Evolutionary conservation across 305 asterid species (phyloP).

Genomic region (Petunia hybrid): DNA sequence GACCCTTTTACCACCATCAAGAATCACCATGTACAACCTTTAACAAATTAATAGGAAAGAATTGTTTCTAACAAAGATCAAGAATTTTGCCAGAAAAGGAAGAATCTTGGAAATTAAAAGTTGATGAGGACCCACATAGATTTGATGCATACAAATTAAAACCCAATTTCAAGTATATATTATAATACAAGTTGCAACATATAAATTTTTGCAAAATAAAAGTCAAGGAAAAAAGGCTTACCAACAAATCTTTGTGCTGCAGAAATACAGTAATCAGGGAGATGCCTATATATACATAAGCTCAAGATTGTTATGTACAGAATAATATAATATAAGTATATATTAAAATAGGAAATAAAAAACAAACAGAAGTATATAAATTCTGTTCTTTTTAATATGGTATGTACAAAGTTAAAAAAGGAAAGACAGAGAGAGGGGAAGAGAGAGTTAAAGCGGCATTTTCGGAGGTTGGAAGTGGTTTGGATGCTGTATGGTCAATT

Average conservation of each 20-base stretch:
- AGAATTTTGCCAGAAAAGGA: neutral
- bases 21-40: too few species aligned
- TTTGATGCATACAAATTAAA: constrained; percentile 40
- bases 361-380: neutral
- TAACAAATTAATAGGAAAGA: too few species aligned
- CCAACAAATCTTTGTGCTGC: constrained; percentile 62
- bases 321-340: neutral
- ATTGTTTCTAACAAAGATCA: constrained; percentile 18
- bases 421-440: constrained; percentile 24
- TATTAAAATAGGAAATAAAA: neutral
- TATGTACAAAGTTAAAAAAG: neutral
- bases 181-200: neutral
- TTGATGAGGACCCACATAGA: constrained; percentile 38
- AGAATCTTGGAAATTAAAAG: constrained; percentile 5
- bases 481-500: constrained; percentile 36
- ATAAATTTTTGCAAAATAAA: neutral
- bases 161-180: neutral
- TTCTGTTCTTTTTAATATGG: neutral
- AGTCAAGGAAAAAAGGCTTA: constrained; percentile 48
- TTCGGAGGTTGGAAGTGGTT: constrained; percentile 47
- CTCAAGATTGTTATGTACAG: constrained; percentile 13
- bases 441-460: constrained; percentile 49
- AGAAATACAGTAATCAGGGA: constrained; percentile 42
- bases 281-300: constrained; percentile 16
- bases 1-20: too few species aligned